Evolutionary conservation across 2,329 filamentous ascomycete genomes (phyloP), one percentile per base, ranked within the genome.

Genomic region (Claviceps paspali): DNA sequence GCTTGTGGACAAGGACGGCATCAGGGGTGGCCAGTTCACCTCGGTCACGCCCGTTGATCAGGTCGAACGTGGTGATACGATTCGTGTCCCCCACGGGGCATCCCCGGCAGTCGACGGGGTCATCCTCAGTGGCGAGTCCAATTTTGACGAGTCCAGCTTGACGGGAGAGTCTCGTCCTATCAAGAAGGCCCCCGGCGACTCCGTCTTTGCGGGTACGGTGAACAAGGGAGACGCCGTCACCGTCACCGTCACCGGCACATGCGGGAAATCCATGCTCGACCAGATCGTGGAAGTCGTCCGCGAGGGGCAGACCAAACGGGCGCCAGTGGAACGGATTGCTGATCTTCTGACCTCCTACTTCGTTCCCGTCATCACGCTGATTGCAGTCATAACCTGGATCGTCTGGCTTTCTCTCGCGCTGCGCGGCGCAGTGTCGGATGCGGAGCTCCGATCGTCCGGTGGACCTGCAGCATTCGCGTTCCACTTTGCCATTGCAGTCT

Each of bases 131-230:
- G 77, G 73, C 3, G 67, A 74, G 35, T 75, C 73, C 31, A 69
- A 64, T 35, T 94, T 95, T 49, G 85, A 95, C 51, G 88, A 96
- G 55, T 87, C 85, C 9, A 92, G 85, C 43, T 65, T 96, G 42
- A 95, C 88, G 2, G 82, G 82, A 36, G 82, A 87, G 57, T 81
- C 81, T 11, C 68, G 70, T 6, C 70, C 70, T 1, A 71, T 86
- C 38, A 67, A 66, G 49, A 87, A 87, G 57, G 43, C 35, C 0
- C 47, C 61, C 2, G 77, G 75, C 3, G 80, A 84, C 41, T 60
- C 64, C 12, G 75, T 86, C 2, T 86, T 70, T 47, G 73, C 80
- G 0, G 82, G 82, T 12, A 86, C 82, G 0, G 65, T 86, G 52
- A 87, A 87, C 58, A 79, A 79, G 49, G 76, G 67, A 5, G 54